Evolutionary conservation across 2,329 filamentous ascomycete species (phyloP).

Genomic region (Hysterium pulicare): DNA sequence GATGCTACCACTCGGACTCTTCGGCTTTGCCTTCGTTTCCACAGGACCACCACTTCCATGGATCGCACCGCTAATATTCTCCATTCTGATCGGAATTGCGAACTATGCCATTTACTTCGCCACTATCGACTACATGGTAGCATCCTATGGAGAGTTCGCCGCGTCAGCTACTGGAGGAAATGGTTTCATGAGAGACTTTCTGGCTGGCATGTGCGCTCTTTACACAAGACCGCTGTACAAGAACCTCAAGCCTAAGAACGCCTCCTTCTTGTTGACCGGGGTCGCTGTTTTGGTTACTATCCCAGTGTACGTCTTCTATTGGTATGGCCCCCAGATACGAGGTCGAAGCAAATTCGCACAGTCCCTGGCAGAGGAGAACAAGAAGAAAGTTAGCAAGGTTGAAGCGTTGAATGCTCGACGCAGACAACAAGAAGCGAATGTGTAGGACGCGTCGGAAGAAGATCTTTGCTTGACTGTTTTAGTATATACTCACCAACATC

Average conservation of each 20-base stretch:
- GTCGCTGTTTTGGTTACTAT: conserved; percentile 49
- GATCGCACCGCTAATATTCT: conserved; percentile 54
- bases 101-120: conserved; percentile 71
- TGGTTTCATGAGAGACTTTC: conserved; percentile 69
- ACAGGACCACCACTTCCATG: conserved; percentile 61
- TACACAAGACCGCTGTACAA: conserved; percentile 38
- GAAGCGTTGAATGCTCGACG: neutral
- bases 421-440: too few species aligned
- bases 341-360: conserved; percentile 28
- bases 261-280: conserved; percentile 45
- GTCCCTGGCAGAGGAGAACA: conserved; percentile 20
- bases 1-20: conserved; percentile 62
- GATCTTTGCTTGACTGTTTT: too few species aligned
- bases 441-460: too few species aligned
- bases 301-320: conserved; percentile 56
- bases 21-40: conserved; percentile 61
- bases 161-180: conserved; percentile 76
- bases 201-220: conserved; percentile 68
- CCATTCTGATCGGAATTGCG: conserved; percentile 60
- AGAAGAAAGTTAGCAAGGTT: conserved; percentile 4
- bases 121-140: conserved; percentile 76
- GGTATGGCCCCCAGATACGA: conserved; percentile 52
- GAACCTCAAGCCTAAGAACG: conserved; percentile 21
- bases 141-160: conserved; percentile 68
- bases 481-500: too few species aligned